These are phyloP conservation scores for Elymus sibiricus DNA, from an alignment of 176 grass and related monocot species.

Conservation along the genomic window DNA sequence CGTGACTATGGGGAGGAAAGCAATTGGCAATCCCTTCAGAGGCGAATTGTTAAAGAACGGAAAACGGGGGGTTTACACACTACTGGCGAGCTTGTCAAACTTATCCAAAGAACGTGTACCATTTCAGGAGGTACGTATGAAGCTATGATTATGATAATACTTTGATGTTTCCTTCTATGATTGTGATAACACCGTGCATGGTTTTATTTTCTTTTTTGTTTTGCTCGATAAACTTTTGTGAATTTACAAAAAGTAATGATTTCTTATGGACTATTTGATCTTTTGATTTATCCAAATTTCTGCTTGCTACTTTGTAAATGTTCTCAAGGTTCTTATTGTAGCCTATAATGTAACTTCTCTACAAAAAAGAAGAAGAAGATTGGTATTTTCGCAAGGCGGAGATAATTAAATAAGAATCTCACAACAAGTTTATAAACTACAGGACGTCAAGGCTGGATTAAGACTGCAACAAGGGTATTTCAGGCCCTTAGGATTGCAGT, in stretches of 20 bases:
- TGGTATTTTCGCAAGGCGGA: neutral
- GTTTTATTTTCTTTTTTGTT: neutral
- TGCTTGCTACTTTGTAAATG: neutral
- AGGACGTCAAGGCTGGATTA: conserved; percentile 91
- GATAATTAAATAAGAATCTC: neutral
- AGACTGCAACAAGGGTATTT: conserved; percentile 91
- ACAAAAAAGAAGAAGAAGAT: neutral
- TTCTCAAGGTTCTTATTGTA: neutral
- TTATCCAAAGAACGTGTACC: conserved; percentile 55
- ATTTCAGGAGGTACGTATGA: conserved; percentile 47
- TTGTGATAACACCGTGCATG: neutral
- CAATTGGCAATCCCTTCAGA: conserved; percentile 82
- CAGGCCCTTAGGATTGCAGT: conserved; percentile 91
- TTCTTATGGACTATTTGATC: neutral
- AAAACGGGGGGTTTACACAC: conserved; percentile 47
- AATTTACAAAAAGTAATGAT: neutral
- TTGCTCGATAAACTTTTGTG: neutral
- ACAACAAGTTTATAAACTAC: conserved; percentile 29
- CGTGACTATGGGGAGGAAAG: conserved; percentile 93
- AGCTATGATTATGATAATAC: neutral
- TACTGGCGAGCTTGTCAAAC: conserved; percentile 63
- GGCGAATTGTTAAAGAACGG: conserved; percentile 63
- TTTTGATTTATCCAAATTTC: neutral
- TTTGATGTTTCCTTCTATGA: neutral
- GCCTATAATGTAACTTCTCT: neutral